Percentiles rank a stretch among this genome's conserved stretches.
These are phyloP conservation scores for Trametes coccinea DNA, from an alignment of 768 basidiomycete species.

Conservation along the genomic window DNA sequence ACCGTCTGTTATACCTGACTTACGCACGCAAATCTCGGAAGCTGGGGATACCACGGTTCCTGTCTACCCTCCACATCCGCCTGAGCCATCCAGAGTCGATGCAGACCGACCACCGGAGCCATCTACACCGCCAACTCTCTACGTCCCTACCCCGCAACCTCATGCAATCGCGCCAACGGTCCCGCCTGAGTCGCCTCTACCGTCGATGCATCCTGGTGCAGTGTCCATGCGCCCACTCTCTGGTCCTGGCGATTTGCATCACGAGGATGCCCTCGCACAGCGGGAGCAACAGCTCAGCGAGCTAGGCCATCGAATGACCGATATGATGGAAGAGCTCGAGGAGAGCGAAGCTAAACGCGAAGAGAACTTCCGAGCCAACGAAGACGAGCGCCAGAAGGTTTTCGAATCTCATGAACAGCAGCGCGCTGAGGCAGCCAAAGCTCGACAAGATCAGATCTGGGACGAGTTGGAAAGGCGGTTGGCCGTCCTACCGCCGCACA, in stretches of 20 bases:
- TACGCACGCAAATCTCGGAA: too few relatives aligned
- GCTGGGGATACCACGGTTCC: too few relatives aligned
- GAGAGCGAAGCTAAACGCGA: slow-evolving; percentile 68
- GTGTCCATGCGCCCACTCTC: slow-evolving; percentile 6
- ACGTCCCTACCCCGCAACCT: too few relatives aligned
- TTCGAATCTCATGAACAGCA: slow-evolving; percentile 62
- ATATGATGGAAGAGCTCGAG: slow-evolving; percentile 49
- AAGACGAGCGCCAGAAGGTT: slow-evolving; percentile 61
- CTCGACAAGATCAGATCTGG: slow-evolving; percentile 49
- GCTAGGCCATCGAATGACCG: slow-evolving; percentile 50
- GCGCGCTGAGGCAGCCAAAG: slow-evolving; percentile 55
- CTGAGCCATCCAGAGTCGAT: too few relatives aligned
- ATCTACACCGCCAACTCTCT: too few relatives aligned
- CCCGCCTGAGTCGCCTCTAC: too few relatives aligned
- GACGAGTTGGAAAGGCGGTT: slow-evolving; percentile 28
- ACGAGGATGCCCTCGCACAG: slow-evolving; percentile 47
- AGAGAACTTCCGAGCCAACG: slow-evolving; percentile 59
- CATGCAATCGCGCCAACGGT: too few relatives aligned
- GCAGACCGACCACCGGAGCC: too few relatives aligned
- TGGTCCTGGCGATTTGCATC: slow-evolving; percentile 32
- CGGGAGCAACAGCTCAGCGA: slow-evolving; percentile 59
- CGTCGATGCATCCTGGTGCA: background rate
- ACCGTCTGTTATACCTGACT: too few relatives aligned
- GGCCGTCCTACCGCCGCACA: slow-evolving; percentile 15
- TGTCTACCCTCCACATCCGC: too few relatives aligned